A percentile compares a stretch with the other conserved stretches of the same genome.
Evolutionary conservation across 1,284 basidiomycete genomes (phyloP).

Genomic region (Mycena sp.): DNA sequence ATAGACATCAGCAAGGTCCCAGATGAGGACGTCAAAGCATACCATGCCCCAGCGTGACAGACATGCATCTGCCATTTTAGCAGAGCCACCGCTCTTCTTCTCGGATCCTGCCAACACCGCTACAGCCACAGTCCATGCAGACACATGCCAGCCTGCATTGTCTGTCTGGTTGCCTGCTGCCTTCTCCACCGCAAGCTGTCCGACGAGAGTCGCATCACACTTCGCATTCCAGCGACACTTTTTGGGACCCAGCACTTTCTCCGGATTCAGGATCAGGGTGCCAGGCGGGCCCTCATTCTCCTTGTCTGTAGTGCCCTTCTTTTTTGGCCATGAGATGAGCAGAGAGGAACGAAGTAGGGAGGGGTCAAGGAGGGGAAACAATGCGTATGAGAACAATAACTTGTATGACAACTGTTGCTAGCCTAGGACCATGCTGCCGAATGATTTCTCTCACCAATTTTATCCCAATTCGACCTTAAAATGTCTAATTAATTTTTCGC

Average conservation of each 20-base stretch:
- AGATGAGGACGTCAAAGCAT: not conserved
- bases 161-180: not conserved
- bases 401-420: not conserved
- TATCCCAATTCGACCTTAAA: not conserved
- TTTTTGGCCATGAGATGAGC: not conserved
- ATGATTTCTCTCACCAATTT: not conserved
- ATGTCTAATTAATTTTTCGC: too few species aligned
- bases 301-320: not conserved
- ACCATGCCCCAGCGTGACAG: not conserved
- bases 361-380: not conserved
- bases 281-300: not conserved
- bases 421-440: not conserved
- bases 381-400: not conserved
- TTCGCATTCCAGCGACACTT: not conserved
- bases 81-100: not conserved
- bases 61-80: not conserved
- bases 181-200: not conserved
- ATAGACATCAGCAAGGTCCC: not conserved
- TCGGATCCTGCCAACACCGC: not conserved
- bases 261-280: not conserved
- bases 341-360: not conserved
- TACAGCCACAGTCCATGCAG: not conserved
- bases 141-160: not conserved
- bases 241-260: not conserved
- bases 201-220: not conserved